Percentiles rank a stretch among this genome's conserved stretches.
Evolutionary conservation across 2,329 filamentous ascomycete genomes (phyloP).

Genomic region (Ascochyta pisi): DNA sequence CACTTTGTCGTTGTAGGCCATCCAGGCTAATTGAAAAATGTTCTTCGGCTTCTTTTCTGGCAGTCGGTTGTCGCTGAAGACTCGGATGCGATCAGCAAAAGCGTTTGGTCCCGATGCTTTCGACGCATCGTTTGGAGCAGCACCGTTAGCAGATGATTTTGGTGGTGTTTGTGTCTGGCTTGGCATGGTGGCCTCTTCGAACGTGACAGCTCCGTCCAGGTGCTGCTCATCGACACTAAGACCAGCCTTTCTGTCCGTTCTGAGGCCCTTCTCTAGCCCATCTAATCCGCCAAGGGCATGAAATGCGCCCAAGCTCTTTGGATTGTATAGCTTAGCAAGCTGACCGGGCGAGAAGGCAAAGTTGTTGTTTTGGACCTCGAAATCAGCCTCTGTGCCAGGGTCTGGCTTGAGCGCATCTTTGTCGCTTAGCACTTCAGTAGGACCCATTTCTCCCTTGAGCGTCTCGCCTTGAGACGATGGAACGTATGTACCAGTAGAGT

Average conservation of each 20-base stretch:
- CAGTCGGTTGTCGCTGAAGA: conserved; percentile 74
- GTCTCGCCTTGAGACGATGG: conserved; percentile 52
- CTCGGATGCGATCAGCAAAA: conserved; percentile 70
- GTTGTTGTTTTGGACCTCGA: conserved; percentile 73
- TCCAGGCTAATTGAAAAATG: conserved; percentile 76
- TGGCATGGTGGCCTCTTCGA: conserved; percentile 65
- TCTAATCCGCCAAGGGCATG: conserved; percentile 75
- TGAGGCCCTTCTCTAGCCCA: conserved; percentile 76
- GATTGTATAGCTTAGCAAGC: conserved; percentile 80
- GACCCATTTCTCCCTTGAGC: conserved; percentile 50
- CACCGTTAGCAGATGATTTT: conserved; percentile 27
- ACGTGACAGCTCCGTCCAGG: conserved; percentile 70
- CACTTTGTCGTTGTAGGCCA: conserved; percentile 83
- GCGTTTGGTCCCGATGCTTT: conserved; percentile 28
- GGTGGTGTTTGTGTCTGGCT: conserved; percentile 21
- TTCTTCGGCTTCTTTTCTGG: conserved; percentile 74
- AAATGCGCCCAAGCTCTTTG: conserved; percentile 78
- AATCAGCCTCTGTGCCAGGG: conserved; percentile 76
- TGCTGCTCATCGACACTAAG: conserved; percentile 72
- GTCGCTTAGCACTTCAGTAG: conserved; percentile 66
- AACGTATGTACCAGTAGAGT: conserved; percentile 66
- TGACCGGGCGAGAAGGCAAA: conserved; percentile 87
- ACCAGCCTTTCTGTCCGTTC: conserved; percentile 69
- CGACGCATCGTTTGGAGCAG: neutral
- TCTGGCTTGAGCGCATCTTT: conserved; percentile 76